These are phyloP conservation scores for Euphorbia lathyris DNA, from an alignment of 345 rosid species.

Conservation along the genomic window DNA sequence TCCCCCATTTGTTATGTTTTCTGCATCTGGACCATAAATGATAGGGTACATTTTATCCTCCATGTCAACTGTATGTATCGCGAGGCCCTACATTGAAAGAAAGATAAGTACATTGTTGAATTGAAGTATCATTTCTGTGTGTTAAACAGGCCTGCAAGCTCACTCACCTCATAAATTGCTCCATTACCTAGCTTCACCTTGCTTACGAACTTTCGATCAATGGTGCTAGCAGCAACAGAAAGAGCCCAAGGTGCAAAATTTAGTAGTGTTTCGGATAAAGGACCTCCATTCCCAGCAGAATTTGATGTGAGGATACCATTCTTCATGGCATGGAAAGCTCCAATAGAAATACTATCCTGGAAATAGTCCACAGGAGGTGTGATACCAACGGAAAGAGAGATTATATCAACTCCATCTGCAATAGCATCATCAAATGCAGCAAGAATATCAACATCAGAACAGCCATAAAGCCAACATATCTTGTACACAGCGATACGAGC, in stretches of 20 bases:
- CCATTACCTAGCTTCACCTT: conserved; percentile 35
- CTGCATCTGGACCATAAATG: conserved; percentile 28
- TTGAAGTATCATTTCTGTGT: too few species aligned
- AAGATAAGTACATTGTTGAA: neutral
- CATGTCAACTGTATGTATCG: conserved; percentile 15
- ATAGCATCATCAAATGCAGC: conserved; percentile 18
- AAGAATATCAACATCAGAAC: neutral
- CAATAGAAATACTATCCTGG: conserved; percentile 30
- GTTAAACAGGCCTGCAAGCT: neutral
- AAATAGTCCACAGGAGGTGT: conserved; percentile 21
- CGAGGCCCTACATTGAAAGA: conserved; percentile 17
- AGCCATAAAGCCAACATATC: neutral
- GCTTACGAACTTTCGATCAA: conserved; percentile 28
- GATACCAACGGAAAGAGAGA: conserved; percentile 4
- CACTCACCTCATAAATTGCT: conserved; percentile 15
- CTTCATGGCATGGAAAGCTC: conserved; percentile 37
- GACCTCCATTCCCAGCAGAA: conserved; percentile 32
- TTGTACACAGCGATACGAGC: conserved; percentile 18
- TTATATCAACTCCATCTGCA: conserved; percentile 1
- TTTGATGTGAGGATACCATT: conserved; percentile 29
- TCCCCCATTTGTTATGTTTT: neutral
- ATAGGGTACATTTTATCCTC: conserved; percentile 10
- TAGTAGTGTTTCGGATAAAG: conserved; percentile 1
- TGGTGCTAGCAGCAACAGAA: conserved; percentile 35
- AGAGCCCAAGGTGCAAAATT: conserved; percentile 35